Base-by-base conservation (phyloP, 352 stramenopile genomes). In the Pythium phragmitis region DNA sequence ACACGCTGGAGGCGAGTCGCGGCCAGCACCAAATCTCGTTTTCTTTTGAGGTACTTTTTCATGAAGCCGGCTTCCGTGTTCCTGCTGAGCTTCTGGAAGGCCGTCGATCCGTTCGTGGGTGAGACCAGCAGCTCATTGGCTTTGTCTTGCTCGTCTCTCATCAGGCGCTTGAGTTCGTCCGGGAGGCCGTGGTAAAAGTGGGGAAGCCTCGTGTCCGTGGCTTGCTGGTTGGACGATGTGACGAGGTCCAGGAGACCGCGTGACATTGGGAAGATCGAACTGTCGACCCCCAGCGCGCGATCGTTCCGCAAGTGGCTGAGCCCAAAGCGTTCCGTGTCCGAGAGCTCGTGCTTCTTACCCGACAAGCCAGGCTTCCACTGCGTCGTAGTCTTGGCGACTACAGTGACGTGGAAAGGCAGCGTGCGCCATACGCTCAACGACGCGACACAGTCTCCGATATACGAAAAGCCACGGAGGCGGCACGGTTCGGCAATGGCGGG, bases 111-210 rank as follows among this genome's bases (percentile, higher is more conserved):
- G 30, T 28, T 45, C 11, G 41, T 26, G 4, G 34, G 9, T 6
- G 37, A 4, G 2, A 0, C 26, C 26, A 65, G 50, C 11, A 51
- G 7, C 8, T 42, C 30, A 9, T 70, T 65, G 1, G 43, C 57
- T 47, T 71, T 74, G 4, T 57, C 41, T 47, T 87, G 75, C 47
- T 91, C 76, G 14, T 91, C 76, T 7, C 74, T 68, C 23, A 93
- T 88, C 73, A 90, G 81, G 2, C 73, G 76, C 67, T 92, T 92
- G 42, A 92, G 77, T 55, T 89, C 82, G 23, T 77, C 74, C 0
- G 84, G 80, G 0, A 92, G 59, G 4, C 82, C 84, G 57, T 92
- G 84, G 36, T 90, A 92, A 64, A 92, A 92, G 45, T 91, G 84
- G 7, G 84, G 84, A 0, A 85, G 56, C 21, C 75, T 73, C 2